These are phyloP conservation scores for Samsoniella hepiali DNA, from an alignment of 2,329 filamentous ascomycete genomes.

Conservation along the genomic window DNA sequence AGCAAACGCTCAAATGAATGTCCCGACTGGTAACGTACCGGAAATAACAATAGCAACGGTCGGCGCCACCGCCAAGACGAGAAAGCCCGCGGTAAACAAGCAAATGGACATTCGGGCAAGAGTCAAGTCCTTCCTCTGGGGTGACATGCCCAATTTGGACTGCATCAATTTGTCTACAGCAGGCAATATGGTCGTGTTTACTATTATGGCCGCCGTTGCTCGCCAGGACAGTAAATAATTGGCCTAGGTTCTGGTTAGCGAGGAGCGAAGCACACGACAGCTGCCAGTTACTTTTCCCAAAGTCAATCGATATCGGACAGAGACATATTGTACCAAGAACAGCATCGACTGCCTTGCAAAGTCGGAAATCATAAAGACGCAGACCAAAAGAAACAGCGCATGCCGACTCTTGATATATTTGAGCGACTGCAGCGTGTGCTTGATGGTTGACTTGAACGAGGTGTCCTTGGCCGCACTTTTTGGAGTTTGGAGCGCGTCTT, in stretches of 20 bases:
- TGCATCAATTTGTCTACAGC: constrained; percentile 3
- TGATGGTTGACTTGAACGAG: constrained; percentile 5
- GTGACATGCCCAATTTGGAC: not conserved
- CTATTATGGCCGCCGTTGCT: constrained; percentile 7
- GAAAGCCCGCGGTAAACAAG: constrained; percentile 1
- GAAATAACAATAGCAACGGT: constrained; percentile 1
- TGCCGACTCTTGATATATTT: constrained; percentile 1
- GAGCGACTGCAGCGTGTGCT: constrained; percentile 6
- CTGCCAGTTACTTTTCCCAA: constrained; percentile 1
- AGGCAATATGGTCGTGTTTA: constrained; percentile 4
- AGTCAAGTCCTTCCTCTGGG: constrained; percentile 7
- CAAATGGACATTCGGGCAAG: constrained; percentile 4
- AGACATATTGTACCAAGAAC: constrained; percentile 15
- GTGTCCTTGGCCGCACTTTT: not conserved
- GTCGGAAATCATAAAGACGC: constrained; percentile 12
- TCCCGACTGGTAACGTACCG: not conserved
- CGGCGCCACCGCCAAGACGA: constrained; percentile 10
- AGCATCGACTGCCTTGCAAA: constrained; percentile 14
- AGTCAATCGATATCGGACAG: constrained; percentile 4
- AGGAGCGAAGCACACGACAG: not conserved
- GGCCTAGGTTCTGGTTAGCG: not conserved
- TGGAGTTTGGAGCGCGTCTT: not conserved
- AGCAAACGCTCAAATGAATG: not conserved
- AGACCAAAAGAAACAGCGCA: not conserved
- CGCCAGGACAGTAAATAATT: constrained; percentile 14